phyloP scores from a whole-genome alignment of 83 land plant genomes.

The Thuja plicata region DNA sequence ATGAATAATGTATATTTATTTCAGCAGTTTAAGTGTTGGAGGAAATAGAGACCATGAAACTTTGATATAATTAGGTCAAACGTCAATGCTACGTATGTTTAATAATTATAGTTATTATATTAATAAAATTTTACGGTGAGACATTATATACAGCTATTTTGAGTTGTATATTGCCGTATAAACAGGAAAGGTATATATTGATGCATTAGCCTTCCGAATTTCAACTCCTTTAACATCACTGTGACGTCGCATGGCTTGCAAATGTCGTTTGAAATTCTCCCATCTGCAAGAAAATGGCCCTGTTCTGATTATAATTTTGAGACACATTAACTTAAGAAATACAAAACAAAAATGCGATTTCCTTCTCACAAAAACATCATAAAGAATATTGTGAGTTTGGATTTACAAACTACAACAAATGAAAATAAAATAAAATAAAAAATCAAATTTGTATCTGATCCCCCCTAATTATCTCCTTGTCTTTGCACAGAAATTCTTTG shows the following conservation, averaged over 20 bases:
- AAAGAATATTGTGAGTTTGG: background rate
- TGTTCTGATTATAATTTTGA: background rate
- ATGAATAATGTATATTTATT: too few species aligned
- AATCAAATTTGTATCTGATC: background rate
- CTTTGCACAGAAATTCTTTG: background rate
- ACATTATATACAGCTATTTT: too few species aligned
- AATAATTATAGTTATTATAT: too few species aligned
- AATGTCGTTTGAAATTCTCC: slow-evolving; percentile 52
- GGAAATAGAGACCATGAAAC: too few species aligned
- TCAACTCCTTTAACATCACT: slow-evolving; percentile 74
- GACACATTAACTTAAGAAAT: background rate
- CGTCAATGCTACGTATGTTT: too few species aligned
- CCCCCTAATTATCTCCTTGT: background rate
- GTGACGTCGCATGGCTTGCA: slow-evolving; percentile 66
- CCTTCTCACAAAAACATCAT: background rate
- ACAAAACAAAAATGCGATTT: background rate
- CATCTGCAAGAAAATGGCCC: slow-evolving; percentile 47
- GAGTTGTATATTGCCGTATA: too few species aligned
- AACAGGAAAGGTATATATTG: slow-evolving; percentile 79
- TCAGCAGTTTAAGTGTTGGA: too few species aligned
- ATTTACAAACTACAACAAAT: slow-evolving; percentile 1
- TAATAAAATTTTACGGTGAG: too few species aligned
- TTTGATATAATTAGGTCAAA: too few species aligned
- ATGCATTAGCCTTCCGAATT: slow-evolving; percentile 51
- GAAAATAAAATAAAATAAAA: too few species aligned